Base-by-base conservation (phyloP, 352 stramenopile species). In the Globisporangium lucens region DNA sequence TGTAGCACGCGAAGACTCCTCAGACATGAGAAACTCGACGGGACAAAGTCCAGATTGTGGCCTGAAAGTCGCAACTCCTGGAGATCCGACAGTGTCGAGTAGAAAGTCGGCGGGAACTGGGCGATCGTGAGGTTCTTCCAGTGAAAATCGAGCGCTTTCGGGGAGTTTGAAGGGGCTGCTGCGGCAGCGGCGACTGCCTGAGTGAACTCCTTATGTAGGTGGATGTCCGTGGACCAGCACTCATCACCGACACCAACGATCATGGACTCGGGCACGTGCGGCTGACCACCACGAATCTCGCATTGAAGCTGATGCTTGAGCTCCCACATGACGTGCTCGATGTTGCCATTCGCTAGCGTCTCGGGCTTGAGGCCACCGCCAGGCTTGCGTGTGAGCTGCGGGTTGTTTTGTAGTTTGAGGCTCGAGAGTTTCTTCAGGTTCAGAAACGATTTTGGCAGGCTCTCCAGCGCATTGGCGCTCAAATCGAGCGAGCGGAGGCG, bases 151-250 rank as follows among this genome's bases (percentile, higher is more conserved):
- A 93, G 67, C 13, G 74, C 72, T 4, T 61, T 47, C 3, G 33
- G 9, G 2, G 74, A 65, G 0, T 9, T 60, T 2, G 78, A 58
- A 70, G 12, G 12, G 17, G 38, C 38, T 20, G 72, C 65, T 12
- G 83, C 82, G 0, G 56, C 56, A 22, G 72, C 60, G 0, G 65
- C 22, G 22, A 93, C 75, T 2, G 74, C 74, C 12, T 78, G 63
- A 46, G 75, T 62, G 24, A 93, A 82, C 41, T 88, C 78, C 0
- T 70, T 71, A n/a, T 89, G 78, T 3, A 93, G 56, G 47, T 93
- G 85, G 29, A 91, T 71, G 53, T 91, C 74, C 1, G 85, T 93
- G 4, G 82, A 89, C 85, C 84, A 93, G 20, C 68, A 72, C 66
- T 89, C 79, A 52, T 82, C 58, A 4, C 83, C 79, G 22, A 89